A percentile compares a stretch with the other conserved stretches of the same genome.
These are phyloP conservation scores for Periglandula ipomoeae DNA, from an alignment of 2,329 filamentous ascomycete species.

Conservation along the genomic window DNA sequence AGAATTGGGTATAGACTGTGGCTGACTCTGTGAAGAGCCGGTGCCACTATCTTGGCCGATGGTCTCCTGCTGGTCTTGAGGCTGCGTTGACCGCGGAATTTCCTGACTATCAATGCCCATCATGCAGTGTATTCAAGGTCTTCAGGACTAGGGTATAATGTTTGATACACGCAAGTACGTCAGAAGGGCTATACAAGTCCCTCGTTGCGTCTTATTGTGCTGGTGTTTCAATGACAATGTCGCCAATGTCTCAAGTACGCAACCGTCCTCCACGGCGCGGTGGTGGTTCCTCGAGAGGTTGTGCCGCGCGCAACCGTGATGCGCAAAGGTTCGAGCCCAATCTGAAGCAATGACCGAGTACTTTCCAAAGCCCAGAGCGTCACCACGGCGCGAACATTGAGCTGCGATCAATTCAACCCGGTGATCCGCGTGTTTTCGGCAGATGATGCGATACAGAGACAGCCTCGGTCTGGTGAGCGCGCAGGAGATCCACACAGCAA, in stretches of 20 bases:
- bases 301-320: neutral
- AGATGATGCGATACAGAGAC: neutral
- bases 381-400: neutral
- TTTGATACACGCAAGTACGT: too few species aligned
- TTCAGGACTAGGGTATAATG: too few species aligned
- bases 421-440: neutral
- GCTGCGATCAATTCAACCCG: neutral
- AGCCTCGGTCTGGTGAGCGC: too few species aligned
- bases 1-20: slow-evolving; percentile 14
- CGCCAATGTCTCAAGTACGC: neutral
- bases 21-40: slow-evolving; percentile 11
- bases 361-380: neutral
- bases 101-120: slow-evolving; percentile 5
- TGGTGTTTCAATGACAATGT: neutral
- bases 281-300: neutral
- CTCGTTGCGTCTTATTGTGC: neutral
- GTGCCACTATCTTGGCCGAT: slow-evolving; percentile 4
- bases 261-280: neutral
- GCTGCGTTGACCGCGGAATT: neutral
- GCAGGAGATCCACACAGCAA: too few species aligned
- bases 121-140: neutral
- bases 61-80: neutral
- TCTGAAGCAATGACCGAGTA: too few species aligned
- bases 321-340: neutral
- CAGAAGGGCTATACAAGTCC: neutral